Conservation (phyloP, 805 yeast species). For the Saturnispora kantuleensis region DNA sequence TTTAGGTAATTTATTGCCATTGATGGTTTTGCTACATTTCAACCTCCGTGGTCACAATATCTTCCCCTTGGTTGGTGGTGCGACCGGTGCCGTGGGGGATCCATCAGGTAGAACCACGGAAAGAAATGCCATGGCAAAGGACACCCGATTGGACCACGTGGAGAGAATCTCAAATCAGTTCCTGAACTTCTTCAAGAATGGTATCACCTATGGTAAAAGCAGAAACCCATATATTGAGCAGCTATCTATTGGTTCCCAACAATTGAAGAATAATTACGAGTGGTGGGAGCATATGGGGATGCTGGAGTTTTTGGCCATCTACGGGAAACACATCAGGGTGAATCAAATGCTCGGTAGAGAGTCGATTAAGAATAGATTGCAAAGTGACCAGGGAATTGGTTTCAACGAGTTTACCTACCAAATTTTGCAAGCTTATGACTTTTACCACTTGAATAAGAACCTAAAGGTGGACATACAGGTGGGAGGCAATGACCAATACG, state of each 20-base stretch:
- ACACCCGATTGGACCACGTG: constrained; percentile 47
- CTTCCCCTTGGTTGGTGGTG: constrained; percentile 85
- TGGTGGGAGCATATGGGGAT: constrained; percentile 83
- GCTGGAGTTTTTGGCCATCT: constrained; percentile 66
- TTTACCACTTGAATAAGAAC: constrained; percentile 62
- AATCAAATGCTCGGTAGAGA: constrained; percentile 85
- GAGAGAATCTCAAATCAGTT: constrained; percentile 53
- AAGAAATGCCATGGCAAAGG: constrained; percentile 47
- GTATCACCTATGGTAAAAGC: constrained; percentile 49
- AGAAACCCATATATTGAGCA: constrained; percentile 27
- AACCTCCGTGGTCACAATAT: constrained; percentile 75
- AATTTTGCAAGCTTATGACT: constrained; percentile 86
- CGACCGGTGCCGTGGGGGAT: constrained; percentile 94
- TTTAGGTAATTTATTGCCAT: constrained; percentile 81
- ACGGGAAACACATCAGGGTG: constrained; percentile 72
- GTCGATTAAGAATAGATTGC: constrained; percentile 67
- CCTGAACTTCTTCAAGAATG: constrained; percentile 47
- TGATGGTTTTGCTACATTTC: constrained; percentile 78
- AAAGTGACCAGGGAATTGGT: constrained; percentile 68
- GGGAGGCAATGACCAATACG: constrained; percentile 98
- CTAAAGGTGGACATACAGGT: constrained; percentile 62
- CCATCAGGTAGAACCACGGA: constrained; percentile 88
- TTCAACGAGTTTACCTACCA: constrained; percentile 94
- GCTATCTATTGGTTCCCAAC: constrained; percentile 13
- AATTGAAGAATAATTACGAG: constrained; percentile 48